Conservation (phyloP, 768 basidiomycete genomes). For the Pleurotus ostreatus region DNA sequence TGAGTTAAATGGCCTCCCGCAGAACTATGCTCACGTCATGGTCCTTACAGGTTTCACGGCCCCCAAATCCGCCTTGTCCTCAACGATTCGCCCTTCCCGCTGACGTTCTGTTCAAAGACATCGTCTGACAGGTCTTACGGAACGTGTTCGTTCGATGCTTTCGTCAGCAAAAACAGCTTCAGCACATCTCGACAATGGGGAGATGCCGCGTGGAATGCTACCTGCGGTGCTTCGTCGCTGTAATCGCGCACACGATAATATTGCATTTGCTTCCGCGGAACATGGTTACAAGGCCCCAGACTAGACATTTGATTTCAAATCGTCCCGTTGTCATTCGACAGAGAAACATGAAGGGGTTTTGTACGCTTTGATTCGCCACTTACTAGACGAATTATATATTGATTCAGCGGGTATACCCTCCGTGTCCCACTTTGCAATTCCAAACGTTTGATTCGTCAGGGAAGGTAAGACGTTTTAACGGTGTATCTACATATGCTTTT, state of each 20-base stretch:
- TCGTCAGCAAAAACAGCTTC: constrained; percentile 23
- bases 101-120: constrained; percentile 28
- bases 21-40: background rate
- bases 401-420: no score
- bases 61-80: constrained; percentile 38
- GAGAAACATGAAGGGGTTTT: no score
- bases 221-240: constrained; percentile 20
- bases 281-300: no score
- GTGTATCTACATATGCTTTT: no score
- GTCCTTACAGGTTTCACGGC: constrained; percentile 20
- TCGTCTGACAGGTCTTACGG: constrained; percentile 26
- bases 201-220: constrained; percentile 29
- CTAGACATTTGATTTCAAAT: no score
- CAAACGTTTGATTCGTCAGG: no score
- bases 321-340: no score
- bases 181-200: constrained; percentile 24
- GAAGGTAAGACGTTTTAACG: no score
- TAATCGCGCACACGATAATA: background rate
- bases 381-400: no score
- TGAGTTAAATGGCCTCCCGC: constrained; percentile 10
- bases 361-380: no score
- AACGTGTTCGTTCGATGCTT: constrained; percentile 32
- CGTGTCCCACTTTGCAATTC: no score
- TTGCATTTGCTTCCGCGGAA: no score
- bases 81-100: constrained; percentile 35